Base-by-base conservation (phyloP, 2,329 filamentous ascomycete genomes). In the Ophiostoma triangulosporum region DNA sequence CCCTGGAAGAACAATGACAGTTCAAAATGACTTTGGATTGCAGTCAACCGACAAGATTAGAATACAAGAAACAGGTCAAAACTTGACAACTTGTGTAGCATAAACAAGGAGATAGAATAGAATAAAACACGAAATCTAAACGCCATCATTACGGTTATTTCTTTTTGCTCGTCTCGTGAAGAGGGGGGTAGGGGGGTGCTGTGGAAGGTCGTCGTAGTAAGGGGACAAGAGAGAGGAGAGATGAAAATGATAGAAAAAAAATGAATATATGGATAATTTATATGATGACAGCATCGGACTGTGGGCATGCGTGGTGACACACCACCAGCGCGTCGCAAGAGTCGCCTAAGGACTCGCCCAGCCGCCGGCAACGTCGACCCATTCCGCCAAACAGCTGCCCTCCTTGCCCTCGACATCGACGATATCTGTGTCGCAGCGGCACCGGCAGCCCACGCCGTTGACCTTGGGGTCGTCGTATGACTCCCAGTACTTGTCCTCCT, bases 371-470 rank as follows among this genome's bases (percentile, higher is more conserved):
- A 96, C 89, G 57, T 96, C 88, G 14, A 98, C 93, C 93, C 93
- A 98, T 70, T 98, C 89, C 9, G 88, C 79, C 54, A 96, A 74
- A 70, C 93, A 98, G 61, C 88, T 95, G 57, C 93, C 93, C 66
- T 95, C 87, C 70, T 97, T 98, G 68, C 89, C 90, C 72, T 98
- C 93, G 26, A 98, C 90, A 65, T 98, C 93, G 51, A 91, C 88
- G 64, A 97, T 94, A 65, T 98, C 93, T 4, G 89, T 96, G 65
- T 98, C 93, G 68, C 93, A 98, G 65, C 86, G 84, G 74, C 93
- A 98, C 63, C 93, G 83, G 71, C 93, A 98, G 35, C 93, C 93
- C 8, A 98, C 90, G 35, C 93, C 93, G 62, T 97, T 97, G 71
- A 96, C 90, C 71, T 93, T 90, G 61, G 85, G 84, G 6, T 83